Percentiles rank a stretch among this genome's conserved stretches.
phyloP scores from a whole-genome alignment of 2,329 filamentous ascomycete species.

The Colletotrichum magnum region DNA sequence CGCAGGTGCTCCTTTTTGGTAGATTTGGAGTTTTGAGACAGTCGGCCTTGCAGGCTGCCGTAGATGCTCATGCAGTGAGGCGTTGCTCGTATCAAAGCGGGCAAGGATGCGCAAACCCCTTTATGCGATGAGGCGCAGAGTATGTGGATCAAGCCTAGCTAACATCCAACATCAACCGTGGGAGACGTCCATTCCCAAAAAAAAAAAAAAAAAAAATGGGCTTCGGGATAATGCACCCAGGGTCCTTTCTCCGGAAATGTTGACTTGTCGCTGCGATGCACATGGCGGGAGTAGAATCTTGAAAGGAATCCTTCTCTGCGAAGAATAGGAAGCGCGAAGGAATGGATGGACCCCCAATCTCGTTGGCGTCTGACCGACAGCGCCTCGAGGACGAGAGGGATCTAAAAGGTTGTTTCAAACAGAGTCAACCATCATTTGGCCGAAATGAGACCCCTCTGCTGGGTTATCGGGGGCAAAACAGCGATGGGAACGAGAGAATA shows the following conservation, averaged over 20 bases:
- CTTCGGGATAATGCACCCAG: background rate
- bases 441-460: background rate
- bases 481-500: background rate
- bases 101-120: conserved; percentile 34
- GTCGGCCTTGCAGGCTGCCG: no score
- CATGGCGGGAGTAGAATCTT: background rate
- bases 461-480: background rate
- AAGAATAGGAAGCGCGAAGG: conserved; percentile 1
- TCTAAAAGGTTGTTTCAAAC: conserved; percentile 16
- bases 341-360: conserved; percentile 28
- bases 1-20: no score
- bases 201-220: conserved; percentile 1
- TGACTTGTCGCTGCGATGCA: conserved; percentile 3
- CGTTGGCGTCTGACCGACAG: conserved; percentile 6
- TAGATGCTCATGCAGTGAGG: conserved; percentile 31
- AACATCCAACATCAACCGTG: conserved; percentile 8
- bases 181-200: conserved; percentile 2
- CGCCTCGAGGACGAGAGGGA: conserved; percentile 8
- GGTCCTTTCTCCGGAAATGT: background rate
- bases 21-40: no score
- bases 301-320: background rate
- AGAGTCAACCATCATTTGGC: conserved; percentile 1
- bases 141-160: conserved; percentile 4
- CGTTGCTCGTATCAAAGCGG: conserved; percentile 30
- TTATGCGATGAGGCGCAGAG: conserved; percentile 39